Base-by-base conservation (phyloP, 2,329 filamentous ascomycete species). In the Blastomyces emzantsi region DNA sequence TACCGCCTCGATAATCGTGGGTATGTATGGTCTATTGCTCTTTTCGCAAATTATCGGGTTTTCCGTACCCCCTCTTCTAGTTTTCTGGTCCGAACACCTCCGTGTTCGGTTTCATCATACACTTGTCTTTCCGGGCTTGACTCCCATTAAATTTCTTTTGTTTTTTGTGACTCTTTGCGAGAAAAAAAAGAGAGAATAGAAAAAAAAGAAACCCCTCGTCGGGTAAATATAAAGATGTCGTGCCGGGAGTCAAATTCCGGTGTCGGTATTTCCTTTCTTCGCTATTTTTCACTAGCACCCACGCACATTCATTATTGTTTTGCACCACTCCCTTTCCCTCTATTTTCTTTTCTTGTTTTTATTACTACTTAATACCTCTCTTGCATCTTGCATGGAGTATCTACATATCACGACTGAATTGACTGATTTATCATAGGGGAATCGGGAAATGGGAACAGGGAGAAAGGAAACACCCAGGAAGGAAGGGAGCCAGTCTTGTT, bases 61-160 rank as follows among this genome's bases (percentile, higher is more conserved):
- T 47, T n/a, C 30, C 45, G 19, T 41, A 3, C 6, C 17, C 30
- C 17, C 28, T 54, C 49, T 17, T 33, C 25, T 4, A 25, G 17
- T 55, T n/a, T 55, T 19, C 28, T 36, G 15, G 7, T 55, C 22
- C 49, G n/a, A 45, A 45, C 41, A 45, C 17, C 2, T 15, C 15
- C 43, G 30, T 36, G 22, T 60, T 49, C 47, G 57, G 45, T 60
- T 49, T 60, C 30, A 60, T 60, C 60, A 43, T 52, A 54, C 25
- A 30, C 17, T 2, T 57, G 33, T 62, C 39, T 39, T 30, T 47
- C n/a, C 36, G 17, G 47, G 28, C 43, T 62, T 57, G n/a, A 28
- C 52, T 58, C 22, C 30, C 36, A 19, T 56, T 60, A n/a, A 33
- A 60, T 51, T 39, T 39, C 55, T 58, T 60, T 58, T 36, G n/a